Evolutionary conservation across 2,329 filamentous ascomycete species (phyloP), one percentile per base, ranked within the genome.

Genomic region (Penicillium sp.): DNA sequence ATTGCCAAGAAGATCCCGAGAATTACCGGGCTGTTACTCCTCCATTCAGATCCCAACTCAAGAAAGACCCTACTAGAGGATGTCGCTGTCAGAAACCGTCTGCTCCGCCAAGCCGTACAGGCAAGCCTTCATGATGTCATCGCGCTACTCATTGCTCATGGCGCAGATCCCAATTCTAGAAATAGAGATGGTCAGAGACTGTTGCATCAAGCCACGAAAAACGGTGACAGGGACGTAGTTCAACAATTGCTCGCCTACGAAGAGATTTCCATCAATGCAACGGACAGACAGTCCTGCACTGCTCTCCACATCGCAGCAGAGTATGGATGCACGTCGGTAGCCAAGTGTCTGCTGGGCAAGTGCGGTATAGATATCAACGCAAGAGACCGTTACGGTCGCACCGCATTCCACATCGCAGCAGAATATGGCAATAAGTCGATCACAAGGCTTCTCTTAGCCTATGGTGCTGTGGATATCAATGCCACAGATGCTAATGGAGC

Each of bases 341-440:
- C 5, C 23, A 23, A 23, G 23, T 19, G 19, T 16, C 38, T 40
- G 16, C 38, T 40, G 38, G 38, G 11, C 38, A 40, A 40, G 23
- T 19, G 38, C 38, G 38, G 38, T 16, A 19, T 40, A 40, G n/a
- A 40, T 40, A 23, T 18, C 30, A 44, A 29, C 35, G 42, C 49
- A 39, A 52, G 35, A 42, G 49, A 52, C 36, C 46, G 11, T 9
- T 52, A 52, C 42, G 49, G 49, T 52, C 42, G 49, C 19, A 47
- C 49, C 13, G 41, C 49, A 35, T 47, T 52, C 8, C 49, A 52
- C 13, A 52, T 52, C 36, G 49, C 42, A 52, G 49, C n/a, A n/a
- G n/a, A n/a, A n/a, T n/a, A n/a, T n/a, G n/a, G n/a, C n/a, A n/a
- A n/a, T n/a, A n/a, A n/a, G n/a, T n/a, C n/a, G n/a, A n/a, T n/a